These are phyloP conservation scores for Penicillium macrosclerotiorum DNA, from an alignment of 495 filamentous ascomycete genomes.

Conservation along the genomic window DNA sequence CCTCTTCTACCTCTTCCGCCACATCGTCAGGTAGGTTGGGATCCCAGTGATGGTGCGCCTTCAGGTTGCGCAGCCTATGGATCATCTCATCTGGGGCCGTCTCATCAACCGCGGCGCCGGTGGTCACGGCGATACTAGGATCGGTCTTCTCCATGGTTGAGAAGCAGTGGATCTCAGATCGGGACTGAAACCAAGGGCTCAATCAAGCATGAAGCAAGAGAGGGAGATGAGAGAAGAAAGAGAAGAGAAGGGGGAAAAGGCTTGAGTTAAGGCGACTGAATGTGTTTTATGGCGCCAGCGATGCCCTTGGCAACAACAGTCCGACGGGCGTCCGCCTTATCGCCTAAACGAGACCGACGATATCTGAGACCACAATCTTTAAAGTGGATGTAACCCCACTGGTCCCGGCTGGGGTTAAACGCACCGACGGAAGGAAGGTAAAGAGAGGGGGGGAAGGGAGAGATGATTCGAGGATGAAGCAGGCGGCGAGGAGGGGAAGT, in stretches of 20 bases:
- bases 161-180: not conserved
- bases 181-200: not conserved
- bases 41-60: conserved; percentile 64
- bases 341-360: conserved; percentile 3
- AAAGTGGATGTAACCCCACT: conserved; percentile 15
- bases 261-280: not conserved
- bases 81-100: conserved; percentile 42
- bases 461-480: not conserved
- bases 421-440: not conserved
- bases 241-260: not conserved
- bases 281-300: not conserved
- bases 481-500: not conserved
- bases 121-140: conserved; percentile 22
- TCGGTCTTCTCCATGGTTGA: conserved; percentile 32
- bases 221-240: conserved; percentile 45
- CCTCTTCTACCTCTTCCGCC: conserved; percentile 57
- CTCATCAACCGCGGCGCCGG: conserved; percentile 32
- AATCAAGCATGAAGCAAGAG: not conserved
- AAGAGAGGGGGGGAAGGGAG: conserved; percentile 1
- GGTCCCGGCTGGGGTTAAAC: not conserved
- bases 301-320: no score
- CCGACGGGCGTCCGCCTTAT: conserved; percentile 21
- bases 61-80: conserved; percentile 43
- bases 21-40: conserved; percentile 66
- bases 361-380: conserved; percentile 8